phyloP scores from a whole-genome alignment of 164 flowering plant species.

The Warburgia ugandensis region DNA sequence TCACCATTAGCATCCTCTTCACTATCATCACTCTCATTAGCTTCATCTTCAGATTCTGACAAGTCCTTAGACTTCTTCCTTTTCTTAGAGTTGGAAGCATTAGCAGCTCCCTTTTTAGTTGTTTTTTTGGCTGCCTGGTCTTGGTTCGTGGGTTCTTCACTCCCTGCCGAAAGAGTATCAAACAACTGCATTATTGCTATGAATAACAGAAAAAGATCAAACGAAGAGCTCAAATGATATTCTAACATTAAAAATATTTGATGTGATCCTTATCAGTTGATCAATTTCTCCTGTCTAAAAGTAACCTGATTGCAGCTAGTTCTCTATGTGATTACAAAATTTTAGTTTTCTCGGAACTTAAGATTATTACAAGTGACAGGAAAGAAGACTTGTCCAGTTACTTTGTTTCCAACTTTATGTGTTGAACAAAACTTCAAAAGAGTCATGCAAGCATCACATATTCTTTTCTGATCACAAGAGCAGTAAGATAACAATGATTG shows the following conservation, averaged over 20 bases:
- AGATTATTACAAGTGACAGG: too few relatives aligned
- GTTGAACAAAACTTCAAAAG: too few relatives aligned
- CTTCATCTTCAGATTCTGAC: constrained; percentile 63
- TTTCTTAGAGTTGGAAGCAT: constrained; percentile 46
- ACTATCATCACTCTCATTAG: constrained; percentile 16
- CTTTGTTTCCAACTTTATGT: too few relatives aligned
- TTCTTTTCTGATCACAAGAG: too few relatives aligned
- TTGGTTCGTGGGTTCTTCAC: constrained; percentile 25
- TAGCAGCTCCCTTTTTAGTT: constrained; percentile 28
- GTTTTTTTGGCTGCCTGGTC: constrained; percentile 23
- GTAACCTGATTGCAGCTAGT: too few relatives aligned
- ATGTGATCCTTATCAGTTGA: background rate
- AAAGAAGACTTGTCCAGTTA: too few relatives aligned
- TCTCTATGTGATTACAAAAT: background rate
- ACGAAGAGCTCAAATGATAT: background rate
- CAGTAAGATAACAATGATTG: too few relatives aligned
- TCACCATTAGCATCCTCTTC: constrained; percentile 44
- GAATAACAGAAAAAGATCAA: background rate
- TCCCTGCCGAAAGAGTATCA: constrained; percentile 21
- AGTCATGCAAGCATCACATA: too few relatives aligned
- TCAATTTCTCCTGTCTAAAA: background rate
- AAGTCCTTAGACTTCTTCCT: constrained; percentile 49
- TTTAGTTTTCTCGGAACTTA: too few relatives aligned
- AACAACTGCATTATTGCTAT: background rate
- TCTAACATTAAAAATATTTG: background rate